Evolutionary conservation across 2,329 filamentous ascomycete species (phyloP).

Genomic region (Aspergillus oerlinghausenensis): DNA sequence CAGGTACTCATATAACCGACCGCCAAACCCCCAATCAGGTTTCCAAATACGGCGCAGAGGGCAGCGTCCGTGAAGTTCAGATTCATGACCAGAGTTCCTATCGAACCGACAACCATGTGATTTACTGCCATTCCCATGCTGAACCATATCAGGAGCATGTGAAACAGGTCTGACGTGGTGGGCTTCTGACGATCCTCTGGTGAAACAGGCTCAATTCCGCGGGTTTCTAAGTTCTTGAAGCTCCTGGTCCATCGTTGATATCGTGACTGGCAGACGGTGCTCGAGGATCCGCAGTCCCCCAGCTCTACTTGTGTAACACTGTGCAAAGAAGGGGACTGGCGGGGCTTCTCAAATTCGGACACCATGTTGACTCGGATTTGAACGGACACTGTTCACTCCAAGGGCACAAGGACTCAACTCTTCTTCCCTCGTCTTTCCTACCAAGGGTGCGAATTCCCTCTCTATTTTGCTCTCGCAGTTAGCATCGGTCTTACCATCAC

Average conservation of each 20-base stretch:
- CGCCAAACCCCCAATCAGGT: conserved; percentile 28
- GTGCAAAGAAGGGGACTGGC: conserved; percentile 19
- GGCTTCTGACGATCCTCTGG: conserved; percentile 24
- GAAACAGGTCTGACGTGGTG: conserved; percentile 22
- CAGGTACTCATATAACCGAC: conserved; percentile 41
- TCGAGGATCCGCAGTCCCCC: conserved; percentile 12
- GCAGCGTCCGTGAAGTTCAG: conserved; percentile 40
- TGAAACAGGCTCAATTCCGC: conserved; percentile 25
- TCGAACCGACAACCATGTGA: conserved; percentile 40
- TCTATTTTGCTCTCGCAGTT: not conserved
- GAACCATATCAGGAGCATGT: conserved; percentile 36
- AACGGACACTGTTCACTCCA: not conserved
- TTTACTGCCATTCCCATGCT: conserved; percentile 38
- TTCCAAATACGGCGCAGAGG: conserved; percentile 36
- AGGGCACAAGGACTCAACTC: not conserved
- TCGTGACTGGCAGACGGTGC: conserved; percentile 7
- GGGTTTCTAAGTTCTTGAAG: conserved; percentile 23
- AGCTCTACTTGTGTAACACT: conserved; percentile 20
- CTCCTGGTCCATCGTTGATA: conserved; percentile 20
- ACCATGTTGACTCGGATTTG: conserved; percentile 8
- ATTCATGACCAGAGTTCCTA: conserved; percentile 37
- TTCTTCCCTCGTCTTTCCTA: not conserved
- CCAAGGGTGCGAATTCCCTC: not conserved
- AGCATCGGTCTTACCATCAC: not conserved
- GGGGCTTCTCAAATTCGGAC: conserved; percentile 23